Percentiles rank a stretch among this genome's conserved stretches.
Conservation (phyloP, 495 filamentous ascomycete species). For the Baudoinia panamericana region DNA sequence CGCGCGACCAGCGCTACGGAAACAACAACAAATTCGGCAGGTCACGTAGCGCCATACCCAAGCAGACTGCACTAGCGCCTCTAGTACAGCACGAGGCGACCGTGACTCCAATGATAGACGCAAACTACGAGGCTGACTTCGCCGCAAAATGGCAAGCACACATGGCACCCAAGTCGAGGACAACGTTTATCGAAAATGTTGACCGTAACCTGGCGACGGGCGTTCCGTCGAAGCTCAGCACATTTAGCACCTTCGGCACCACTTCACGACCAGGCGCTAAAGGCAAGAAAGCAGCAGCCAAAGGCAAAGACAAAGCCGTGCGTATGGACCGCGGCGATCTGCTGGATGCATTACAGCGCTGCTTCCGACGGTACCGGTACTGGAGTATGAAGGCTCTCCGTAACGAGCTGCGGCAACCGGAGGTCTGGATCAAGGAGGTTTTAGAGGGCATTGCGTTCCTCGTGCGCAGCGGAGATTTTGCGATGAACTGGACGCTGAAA, state of each 20-base stretch:
- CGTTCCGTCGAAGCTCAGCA: neutral
- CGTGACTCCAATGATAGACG: conserved; percentile 16
- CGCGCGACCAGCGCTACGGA: conserved; percentile 10
- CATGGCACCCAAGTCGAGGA: conserved; percentile 5
- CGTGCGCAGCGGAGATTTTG: conserved; percentile 65
- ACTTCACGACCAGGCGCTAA: conserved; percentile 20
- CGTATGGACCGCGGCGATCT: conserved; percentile 80
- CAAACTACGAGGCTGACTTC: conserved; percentile 4
- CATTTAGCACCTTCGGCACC: conserved; percentile 8
- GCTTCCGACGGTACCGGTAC: conserved; percentile 71
- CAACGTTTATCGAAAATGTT: conserved; percentile 4
- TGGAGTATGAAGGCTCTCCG: conserved; percentile 81
- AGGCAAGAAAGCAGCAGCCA: conserved; percentile 23
- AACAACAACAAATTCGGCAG: conserved; percentile 5
- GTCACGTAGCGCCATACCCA: conserved; percentile 15
- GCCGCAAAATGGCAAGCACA: neutral
- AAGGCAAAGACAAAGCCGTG: conserved; percentile 66
- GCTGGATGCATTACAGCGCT: conserved; percentile 64
- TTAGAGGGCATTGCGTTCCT: conserved; percentile 70
- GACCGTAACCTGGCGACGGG: conserved; percentile 10
- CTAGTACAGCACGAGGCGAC: conserved; percentile 15
- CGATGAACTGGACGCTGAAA: conserved; percentile 71
- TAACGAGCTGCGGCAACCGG: conserved; percentile 61
- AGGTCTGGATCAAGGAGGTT: conserved; percentile 76
- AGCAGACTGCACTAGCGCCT: conserved; percentile 17